Evolutionary conservation across 352 stramenopile species (phyloP), one percentile per base, ranked within the genome.

Genomic region (Globisporangium orthogonon): DNA sequence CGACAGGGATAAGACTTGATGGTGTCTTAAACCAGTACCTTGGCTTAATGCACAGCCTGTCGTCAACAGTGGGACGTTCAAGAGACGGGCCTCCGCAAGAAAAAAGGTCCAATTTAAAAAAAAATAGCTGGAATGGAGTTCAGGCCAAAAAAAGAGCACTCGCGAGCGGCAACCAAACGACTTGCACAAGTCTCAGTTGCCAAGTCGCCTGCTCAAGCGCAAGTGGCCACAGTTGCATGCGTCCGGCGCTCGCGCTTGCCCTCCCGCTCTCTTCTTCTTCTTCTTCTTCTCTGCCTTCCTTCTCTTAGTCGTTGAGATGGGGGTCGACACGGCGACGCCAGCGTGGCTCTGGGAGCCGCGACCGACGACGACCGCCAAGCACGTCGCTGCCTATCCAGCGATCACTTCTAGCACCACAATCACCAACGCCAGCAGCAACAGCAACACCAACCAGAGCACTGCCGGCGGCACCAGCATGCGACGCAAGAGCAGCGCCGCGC

Each of bases 401-500:
- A 48, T 40, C 29, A 52, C 31, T 7, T 28, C 23, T 28, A 31
- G 35, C 45, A 54, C 14, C 54, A 56, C 1, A 30, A 47, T 0
- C 50, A 46, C 5, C 52, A 60, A 13, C 33, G 47, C 7, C 54
- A 53, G 7, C 53, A 47, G 17, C 47, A 43, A 29, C 35, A 30
- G n/a, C 14, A 45, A 49, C 23, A 44, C 35, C 47, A 59, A 53
- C 33, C 4, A 9, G 4, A 5, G 9, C 4, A 37, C 33, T 9
- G 9, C 33, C 33, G 33, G 4, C 33, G 33, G 1, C 9, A 9
- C 33, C 33, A 23, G 54, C 30, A 23, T 77, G 5, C 74, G 73
- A 49, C 65, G 69, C 44, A 74, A 69, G 40, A 66, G 46, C 37
- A 58, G 60, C 41, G 61, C 61, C 2, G 33, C 37, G 3, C 69